Percentiles rank a stretch among this genome's conserved stretches.
Conservation (phyloP, 108 stramenopile species). For the Fistulifera pelliculosa region DNA sequence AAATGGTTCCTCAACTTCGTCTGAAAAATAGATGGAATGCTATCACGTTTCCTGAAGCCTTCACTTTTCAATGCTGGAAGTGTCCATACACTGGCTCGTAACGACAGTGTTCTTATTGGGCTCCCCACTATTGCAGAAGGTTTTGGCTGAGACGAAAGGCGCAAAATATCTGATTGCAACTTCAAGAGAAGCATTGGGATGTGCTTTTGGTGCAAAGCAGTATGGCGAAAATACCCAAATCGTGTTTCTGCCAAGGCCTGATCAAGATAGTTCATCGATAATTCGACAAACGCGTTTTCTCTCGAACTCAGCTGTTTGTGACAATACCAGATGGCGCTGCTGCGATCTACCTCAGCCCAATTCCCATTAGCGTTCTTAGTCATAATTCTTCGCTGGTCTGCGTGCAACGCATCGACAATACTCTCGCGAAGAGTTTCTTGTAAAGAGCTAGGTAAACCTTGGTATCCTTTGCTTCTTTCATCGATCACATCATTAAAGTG, state of each 20-base stretch:
- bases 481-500: conserved; percentile 19
- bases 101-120: not conserved
- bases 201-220: conserved; percentile 12
- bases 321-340: conserved; percentile 12
- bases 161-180: not conserved
- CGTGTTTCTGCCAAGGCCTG: conserved; percentile 14
- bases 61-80: not conserved
- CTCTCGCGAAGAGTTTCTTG: conserved; percentile 15
- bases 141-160: not conserved
- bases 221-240: conserved; percentile 23
- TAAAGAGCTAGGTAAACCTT: conserved; percentile 5
- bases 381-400: conserved; percentile 22
- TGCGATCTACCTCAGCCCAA: conserved; percentile 21
- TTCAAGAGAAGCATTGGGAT: not conserved
- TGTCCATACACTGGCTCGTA: not conserved
- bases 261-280: conserved; percentile 20
- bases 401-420: conserved; percentile 5
- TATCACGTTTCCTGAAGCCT: not conserved
- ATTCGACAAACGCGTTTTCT: conserved; percentile 4
- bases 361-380: conserved; percentile 19
- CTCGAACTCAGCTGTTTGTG: conserved; percentile 16
- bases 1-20: conserved; percentile 14
- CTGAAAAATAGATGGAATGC: not conserved
- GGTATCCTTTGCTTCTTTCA: conserved; percentile 11
- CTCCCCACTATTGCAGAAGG: not conserved